Conservation (phyloP, 1,139 yeast genomes). For the Trichomonascaceae sp. region DNA sequence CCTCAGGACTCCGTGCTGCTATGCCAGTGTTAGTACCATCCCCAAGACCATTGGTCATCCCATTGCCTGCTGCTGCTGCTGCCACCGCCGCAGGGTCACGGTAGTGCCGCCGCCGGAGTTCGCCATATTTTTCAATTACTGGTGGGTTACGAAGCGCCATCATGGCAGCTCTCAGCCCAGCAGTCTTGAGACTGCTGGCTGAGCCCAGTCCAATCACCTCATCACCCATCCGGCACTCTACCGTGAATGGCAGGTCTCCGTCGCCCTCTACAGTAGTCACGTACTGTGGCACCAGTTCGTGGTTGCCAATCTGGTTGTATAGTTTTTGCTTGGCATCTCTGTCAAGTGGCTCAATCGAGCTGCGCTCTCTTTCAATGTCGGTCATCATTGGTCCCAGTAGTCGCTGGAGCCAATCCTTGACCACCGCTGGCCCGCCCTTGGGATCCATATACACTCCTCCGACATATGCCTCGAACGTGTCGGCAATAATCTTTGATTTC, state of each 20-base stretch:
- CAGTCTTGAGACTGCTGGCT: conserved; percentile 46
- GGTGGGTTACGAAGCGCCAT: conserved; percentile 47
- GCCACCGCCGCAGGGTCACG: neutral
- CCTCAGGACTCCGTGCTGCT: neutral
- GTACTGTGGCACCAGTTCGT: conserved; percentile 54
- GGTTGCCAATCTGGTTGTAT: conserved; percentile 70
- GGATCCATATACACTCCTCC: conserved; percentile 67
- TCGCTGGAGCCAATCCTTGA: conserved; percentile 47
- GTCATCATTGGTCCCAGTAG: conserved; percentile 43
- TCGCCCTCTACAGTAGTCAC: conserved; percentile 11
- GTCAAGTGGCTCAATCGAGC: conserved; percentile 28
- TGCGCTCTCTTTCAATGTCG: conserved; percentile 21
- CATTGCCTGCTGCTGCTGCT: neutral
- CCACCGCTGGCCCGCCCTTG: conserved; percentile 32
- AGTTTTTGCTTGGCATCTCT: conserved; percentile 63
- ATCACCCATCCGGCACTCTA: conserved; percentile 52
- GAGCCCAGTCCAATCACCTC: conserved; percentile 42
- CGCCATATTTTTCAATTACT: conserved; percentile 51
- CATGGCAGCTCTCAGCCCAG: conserved; percentile 68
- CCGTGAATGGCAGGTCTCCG: conserved; percentile 43
- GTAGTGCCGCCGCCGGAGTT: conserved; percentile 34
- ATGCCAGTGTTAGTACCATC: neutral
- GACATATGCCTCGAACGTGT: conserved; percentile 79
- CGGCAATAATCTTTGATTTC: conserved; percentile 46
- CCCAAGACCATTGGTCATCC: neutral